Evolutionary conservation across 2,329 filamentous ascomycete genomes (phyloP), one percentile per base, ranked within the genome.

Genomic region (Colletotrichum coccodes): DNA sequence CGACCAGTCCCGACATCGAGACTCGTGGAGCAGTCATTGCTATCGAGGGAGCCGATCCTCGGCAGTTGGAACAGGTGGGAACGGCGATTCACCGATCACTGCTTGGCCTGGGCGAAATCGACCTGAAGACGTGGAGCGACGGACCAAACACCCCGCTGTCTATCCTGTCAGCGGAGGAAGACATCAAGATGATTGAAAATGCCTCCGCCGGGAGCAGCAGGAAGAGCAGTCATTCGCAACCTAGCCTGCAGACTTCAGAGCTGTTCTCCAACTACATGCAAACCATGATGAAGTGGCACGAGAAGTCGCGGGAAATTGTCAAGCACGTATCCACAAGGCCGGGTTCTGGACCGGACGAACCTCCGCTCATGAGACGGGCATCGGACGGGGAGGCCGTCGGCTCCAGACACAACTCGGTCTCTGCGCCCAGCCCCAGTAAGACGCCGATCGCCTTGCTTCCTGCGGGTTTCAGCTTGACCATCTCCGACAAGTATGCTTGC

Each of bases 11-110:
- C 3, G 70, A 71, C 2, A 76, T 79, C 68, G 80, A 83, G 72
- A 82, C 84, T 7, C 88, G 94, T n/a, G 95, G 95, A 0, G 89
- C 92, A 0, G 87, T 98, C 42, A 91, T 98, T 70, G 92, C 93
- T 0, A 83, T 98, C 32, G 95, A 98, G 79, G 95, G 95, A 1
- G 86, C 91, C 21, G 87, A 91, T 65, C 71, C 77, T 7, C 74
- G 75, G n/a, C 73, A 87, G 26, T 76, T 88, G 11, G 78, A 82
- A 2, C 84, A 87, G 11, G 88, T 93, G 4, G 90, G 93, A 4
- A 81, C 85, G 3, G 86, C 88, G 21, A 88, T 97, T 23, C 86
- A 92, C 62, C 84, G 85, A 38, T 91, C 90, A 73, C 83, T 97
- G 49, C 72, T 75, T 3, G 77, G 77, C 6, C 81, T 81, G 14